Evolutionary conservation across 345 rosid species (phyloP), one percentile per base, ranked within the genome.

Genomic region (Arabis alpina): DNA sequence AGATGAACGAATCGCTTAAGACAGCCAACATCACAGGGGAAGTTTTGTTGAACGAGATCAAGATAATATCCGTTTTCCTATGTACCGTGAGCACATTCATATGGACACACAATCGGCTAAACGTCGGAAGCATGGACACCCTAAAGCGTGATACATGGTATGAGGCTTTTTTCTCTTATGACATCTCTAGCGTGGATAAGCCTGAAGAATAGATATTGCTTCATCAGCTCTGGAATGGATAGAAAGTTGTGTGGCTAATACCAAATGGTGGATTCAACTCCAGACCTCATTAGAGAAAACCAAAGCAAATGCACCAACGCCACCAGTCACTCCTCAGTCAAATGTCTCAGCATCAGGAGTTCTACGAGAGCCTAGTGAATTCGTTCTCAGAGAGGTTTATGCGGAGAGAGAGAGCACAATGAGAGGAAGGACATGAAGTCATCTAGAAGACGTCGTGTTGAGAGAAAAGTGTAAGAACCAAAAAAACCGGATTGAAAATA

Each of bases 381-480:
- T 96, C 99, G 8, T 94, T 94, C 76, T 88, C 98, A 0, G 88
- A 87, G 75, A 84, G 99, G 84, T 94, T 91, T 71, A 54, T 87
- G 86, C 91, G 96, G n/a, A n/a, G 97, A 81, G 81, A 3, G 93
- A 80, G 49, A 94, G 99, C 75, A 79, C 86, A 41, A 88, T 96
- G 1, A 87, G 91, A 80, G 98, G 98, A 66, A 85, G 65, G 23
- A 93, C 89, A 6, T 93, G 98, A 97, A 87, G 88, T 11, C 80
- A 74, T 66, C 10, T 74, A 23, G 97, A 89, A 56, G 94, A 89
- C 73, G 74, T 69, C 16, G 82, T 81, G 62, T 71, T 85, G 75
- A 79, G 83, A 75, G 30, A 4, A 36, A 19, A 57, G 19, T 39
- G 30, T 39, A n/a, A n/a, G n/a, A n/a, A n/a, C n/a, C n/a, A n/a